Base-by-base conservation (phyloP, 257 asterid genomes). In the Verbascum thapsus region DNA sequence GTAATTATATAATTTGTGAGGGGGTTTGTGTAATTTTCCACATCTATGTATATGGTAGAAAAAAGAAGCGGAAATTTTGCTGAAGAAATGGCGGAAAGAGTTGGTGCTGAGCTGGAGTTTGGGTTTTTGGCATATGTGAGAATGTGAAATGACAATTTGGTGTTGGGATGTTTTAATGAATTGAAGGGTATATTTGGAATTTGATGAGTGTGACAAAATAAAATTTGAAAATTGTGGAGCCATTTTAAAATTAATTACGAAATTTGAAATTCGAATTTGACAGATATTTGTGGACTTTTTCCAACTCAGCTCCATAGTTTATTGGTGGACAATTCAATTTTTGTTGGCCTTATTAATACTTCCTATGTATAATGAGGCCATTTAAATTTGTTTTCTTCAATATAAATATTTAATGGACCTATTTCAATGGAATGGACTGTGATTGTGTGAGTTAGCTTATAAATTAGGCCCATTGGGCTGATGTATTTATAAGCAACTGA, bases 221-320 rank as follows among this genome's bases (percentile, higher is more conserved):
- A 15, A 7, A 35, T 9, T 60, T 52, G 17, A 15, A 30, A 52
- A 20, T 26, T 58, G 16, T 45, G 3, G n/a, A 19, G 22, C n/a
- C 5, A n/a, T 15, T 1, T 40, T 53, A 19, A 16, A 34, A 61
- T 43, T 61, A 43, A 5, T 62, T 26, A n/a, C 5, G 32, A 26
- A 26, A 26, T 26, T 70, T 39, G 49, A 63, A 70, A 37, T 70
- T 70, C 55, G 5, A 50, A 52, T 44, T 32, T 17, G 37, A 32
- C 18, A n/a, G 16, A 6, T 16, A 17, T 16, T 22, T 30, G 40
- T 26, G 34, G 63, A 53, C 40, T 0, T 40, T 64, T 41, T 26
- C 70, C 35, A 15, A 40, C 30, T 22, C 8, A 13, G 37, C 45
- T 41, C 38, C 63, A 42, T 26, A 63, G 35, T 13, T 8, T 30